These are phyloP conservation scores for Quercus phellos DNA, from an alignment of 331 rosid genomes.

Conservation along the genomic window DNA sequence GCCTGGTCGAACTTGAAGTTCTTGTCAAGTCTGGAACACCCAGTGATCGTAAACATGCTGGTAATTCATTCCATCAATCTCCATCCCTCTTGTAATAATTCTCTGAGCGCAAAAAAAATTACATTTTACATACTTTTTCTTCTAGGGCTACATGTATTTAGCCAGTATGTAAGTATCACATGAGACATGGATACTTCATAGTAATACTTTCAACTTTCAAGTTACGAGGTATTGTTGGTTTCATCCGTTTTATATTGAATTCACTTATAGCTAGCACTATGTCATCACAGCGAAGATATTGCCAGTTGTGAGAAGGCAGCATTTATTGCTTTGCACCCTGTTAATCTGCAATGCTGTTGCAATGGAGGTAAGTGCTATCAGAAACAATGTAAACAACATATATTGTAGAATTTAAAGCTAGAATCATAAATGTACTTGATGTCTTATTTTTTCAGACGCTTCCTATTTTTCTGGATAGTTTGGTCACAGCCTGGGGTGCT, in stretches of 20 bases:
- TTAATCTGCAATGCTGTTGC: constrained; percentile 92
- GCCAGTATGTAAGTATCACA: background rate
- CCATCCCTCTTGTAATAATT: background rate
- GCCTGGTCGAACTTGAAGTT: constrained; percentile 96
- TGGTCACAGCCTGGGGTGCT: constrained; percentile 74
- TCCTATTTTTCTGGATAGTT: constrained; percentile 84
- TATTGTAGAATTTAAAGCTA: background rate
- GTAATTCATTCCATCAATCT: constrained; percentile 19
- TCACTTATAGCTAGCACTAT: background rate
- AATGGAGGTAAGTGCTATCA: constrained; percentile 64
- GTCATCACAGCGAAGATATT: constrained; percentile 67
- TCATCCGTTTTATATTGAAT: background rate
- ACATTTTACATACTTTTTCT: background rate
- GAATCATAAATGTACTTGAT: background rate
- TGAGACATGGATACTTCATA: background rate
- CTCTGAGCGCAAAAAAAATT: background rate
- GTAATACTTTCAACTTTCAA: background rate
- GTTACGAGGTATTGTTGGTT: background rate
- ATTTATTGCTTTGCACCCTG: constrained; percentile 74
- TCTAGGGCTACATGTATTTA: background rate
- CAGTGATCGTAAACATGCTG: constrained; percentile 61
- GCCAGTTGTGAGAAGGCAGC: constrained; percentile 88
- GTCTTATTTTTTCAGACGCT: constrained; percentile 58
- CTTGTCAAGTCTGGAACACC: constrained; percentile 85
- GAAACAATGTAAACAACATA: background rate